Conservation (phyloP, 2,329 filamentous ascomycete species). For the Macroventuria anomochaeta region DNA sequence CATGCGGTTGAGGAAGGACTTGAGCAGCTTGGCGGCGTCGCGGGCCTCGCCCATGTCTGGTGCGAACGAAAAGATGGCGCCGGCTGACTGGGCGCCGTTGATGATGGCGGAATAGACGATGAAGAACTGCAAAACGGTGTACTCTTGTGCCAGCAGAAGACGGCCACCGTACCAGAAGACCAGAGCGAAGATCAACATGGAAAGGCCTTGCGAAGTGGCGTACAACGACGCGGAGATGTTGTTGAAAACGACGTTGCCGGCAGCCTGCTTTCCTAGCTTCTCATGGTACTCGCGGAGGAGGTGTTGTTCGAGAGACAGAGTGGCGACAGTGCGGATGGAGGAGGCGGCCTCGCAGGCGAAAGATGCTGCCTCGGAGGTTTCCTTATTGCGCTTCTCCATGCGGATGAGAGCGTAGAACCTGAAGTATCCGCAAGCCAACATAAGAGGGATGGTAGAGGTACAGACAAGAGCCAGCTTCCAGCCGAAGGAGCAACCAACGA, state of each 20-base stretch:
- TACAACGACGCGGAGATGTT: slow-evolving; percentile 80
- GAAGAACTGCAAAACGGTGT: slow-evolving; percentile 87
- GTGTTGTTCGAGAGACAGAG: slow-evolving; percentile 84
- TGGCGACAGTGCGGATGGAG: slow-evolving; percentile 93
- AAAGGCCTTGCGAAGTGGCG: slow-evolving; percentile 81
- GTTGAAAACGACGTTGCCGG: slow-evolving; percentile 73
- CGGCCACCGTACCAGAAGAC: slow-evolving; percentile 50
- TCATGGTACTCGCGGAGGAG: slow-evolving; percentile 75
- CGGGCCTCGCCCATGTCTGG: slow-evolving; percentile 97
- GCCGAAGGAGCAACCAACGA: slow-evolving; percentile 73
- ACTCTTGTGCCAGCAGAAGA: slow-evolving; percentile 52
- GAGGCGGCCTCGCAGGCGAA: slow-evolving; percentile 95
- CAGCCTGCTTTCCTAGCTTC: slow-evolving; percentile 73
- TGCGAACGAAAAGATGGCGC: slow-evolving; percentile 90
- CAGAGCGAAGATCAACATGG: slow-evolving; percentile 52
- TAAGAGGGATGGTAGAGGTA: slow-evolving; percentile 75
- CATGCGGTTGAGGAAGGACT: slow-evolving; percentile 80
- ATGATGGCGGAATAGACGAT: slow-evolving; percentile 86
- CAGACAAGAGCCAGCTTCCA: slow-evolving; percentile 92
- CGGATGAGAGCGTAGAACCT: slow-evolving; percentile 88
- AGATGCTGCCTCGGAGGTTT: slow-evolving; percentile 80
- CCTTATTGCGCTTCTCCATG: slow-evolving; percentile 75
- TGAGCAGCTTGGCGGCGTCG: slow-evolving; percentile 79
- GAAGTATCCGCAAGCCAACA: slow-evolving; percentile 82
- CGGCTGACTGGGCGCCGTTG: slow-evolving; percentile 90